Base-by-base conservation (phyloP, 441 rosid genomes). In the Cnidoscolus chayamansa region DNA sequence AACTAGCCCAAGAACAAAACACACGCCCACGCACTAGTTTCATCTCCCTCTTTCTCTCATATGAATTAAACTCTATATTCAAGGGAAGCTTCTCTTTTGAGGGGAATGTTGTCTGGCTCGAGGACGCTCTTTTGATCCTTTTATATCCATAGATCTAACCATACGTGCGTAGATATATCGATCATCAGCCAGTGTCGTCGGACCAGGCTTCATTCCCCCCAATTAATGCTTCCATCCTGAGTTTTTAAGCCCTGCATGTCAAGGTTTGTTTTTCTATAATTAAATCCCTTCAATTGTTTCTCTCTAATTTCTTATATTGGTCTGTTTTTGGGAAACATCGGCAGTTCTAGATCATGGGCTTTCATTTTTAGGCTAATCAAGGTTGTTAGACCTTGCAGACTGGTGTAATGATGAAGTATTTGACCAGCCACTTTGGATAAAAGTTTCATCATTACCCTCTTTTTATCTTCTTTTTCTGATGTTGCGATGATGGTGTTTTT, bases 131-230 rank as follows among this genome's bases (percentile, higher is more conserved):
- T 54, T 66, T 53, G 65, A 74, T 79, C 73, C 72, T 40, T 58
- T 8, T 43, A 20, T 35, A 58, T 60, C 53, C 32, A 0, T 58
- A 54, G 79, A 72, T 68, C 76, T 59, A 32, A 71, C 12, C 1
- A 10, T 56, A 0, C 49, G 32, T 30, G 57, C 57, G 6, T 49
- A 16, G 49, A 7, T 25, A 50, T 31, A n/a, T 75, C 49, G 72
- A 76, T 65, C 68, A 35, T 75, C 20, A 63, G 73, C 63, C 74
- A 77, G 91, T 12, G 91, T 86, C 86, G 86, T 91, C 94, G 97
- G 97, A 91, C 97, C 97, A 91, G 97, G 97, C 94, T 90, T 90
- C 97, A 89, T 90, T 89, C 97, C 97, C 94, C 94, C 89, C 91
- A 91, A 91, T 86, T 83, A 49, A 79, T 78, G 86, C 87, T 84